Base-by-base conservation (phyloP, 2,329 filamentous ascomycete species). In the Aspergillus terreus region DNA sequence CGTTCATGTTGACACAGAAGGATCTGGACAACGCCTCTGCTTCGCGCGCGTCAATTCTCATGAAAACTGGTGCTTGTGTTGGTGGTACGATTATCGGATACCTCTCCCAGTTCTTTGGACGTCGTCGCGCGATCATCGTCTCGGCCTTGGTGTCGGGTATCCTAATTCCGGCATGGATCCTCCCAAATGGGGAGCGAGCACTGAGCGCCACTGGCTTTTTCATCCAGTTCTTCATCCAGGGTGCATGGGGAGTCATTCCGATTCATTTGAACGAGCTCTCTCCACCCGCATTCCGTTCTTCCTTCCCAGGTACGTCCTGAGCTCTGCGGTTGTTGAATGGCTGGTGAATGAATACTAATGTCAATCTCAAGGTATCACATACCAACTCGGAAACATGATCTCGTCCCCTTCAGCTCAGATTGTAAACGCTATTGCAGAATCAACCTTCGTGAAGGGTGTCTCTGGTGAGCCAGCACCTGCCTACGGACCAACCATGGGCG, bases 211-310 rank as follows among this genome's bases (percentile, higher is more conserved):
- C 63, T 0, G 70, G 66, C 3, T 72, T 72, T 53, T 70, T 72
- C 52, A 63, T 71, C 52, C 85, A 88, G 64, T 87, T 88, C 65
- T 85, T 81, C 58, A 82, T 87, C 2, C 84, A 88, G 65, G 85
- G 85, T 17, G 85, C 85, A 0, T 88, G 85, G 84, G 85, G 79
- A 32, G 82, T 86, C 2, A 82, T 86, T 12, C 83, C 83, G 14
- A 88, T 90, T 50, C 87, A 91, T 60, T 75, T 91, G 4, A 90
- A 89, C 81, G 88, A 92, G 65, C 75, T 91, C 7, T 85, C 83
- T 0, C 88, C 88, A 0, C 85, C 84, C 1, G 81, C 82, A 0
- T 87, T 91, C 75, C 78, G 87, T 4, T 88, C 87, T 0, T 88
- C 63, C 0, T 66, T 66, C 53, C 88, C 89, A 21, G 87, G 87